Conservation (phyloP, 257 asterid genomes). For the Penstemon eatonii region DNA sequence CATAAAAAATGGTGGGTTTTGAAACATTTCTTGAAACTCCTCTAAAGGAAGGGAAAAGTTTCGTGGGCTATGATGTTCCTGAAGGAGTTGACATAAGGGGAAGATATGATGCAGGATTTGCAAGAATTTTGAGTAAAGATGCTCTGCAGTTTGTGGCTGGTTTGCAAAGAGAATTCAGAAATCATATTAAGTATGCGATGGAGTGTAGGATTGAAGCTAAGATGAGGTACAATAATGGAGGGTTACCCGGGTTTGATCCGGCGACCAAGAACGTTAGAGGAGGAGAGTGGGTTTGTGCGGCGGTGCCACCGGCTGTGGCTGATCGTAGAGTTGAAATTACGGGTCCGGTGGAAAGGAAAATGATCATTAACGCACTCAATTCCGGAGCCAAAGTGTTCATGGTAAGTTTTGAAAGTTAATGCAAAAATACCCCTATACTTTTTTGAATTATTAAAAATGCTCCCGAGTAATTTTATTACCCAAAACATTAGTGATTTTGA, state of each 20-base stretch:
- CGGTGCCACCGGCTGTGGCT: slow-evolving; percentile 75
- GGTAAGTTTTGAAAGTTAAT: slow-evolving; percentile 37
- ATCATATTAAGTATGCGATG: slow-evolving; percentile 72
- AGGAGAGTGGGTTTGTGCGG: slow-evolving; percentile 70
- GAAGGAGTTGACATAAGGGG: slow-evolving; percentile 89
- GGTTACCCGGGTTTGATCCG: slow-evolving; percentile 73
- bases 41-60: slow-evolving; percentile 29
- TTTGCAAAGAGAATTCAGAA: slow-evolving; percentile 72
- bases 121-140: slow-evolving; percentile 52
- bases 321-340: slow-evolving; percentile 95
- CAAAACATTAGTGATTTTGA: no score
- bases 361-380: slow-evolving; percentile 95
- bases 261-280: slow-evolving; percentile 67
- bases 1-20: slow-evolving; percentile 51
- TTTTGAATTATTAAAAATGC: no score
- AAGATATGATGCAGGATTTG: slow-evolving; percentile 67
- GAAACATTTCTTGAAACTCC: slow-evolving; percentile 46
- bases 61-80: slow-evolving; percentile 64
- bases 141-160: slow-evolving; percentile 73
- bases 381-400: slow-evolving; percentile 97
- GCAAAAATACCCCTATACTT: no score
- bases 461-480: no score
- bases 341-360: slow-evolving; percentile 94
- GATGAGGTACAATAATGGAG: slow-evolving; percentile 62
- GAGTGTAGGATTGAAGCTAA: slow-evolving; percentile 74